These are phyloP conservation scores for Microsporum canis DNA, from an alignment of 2,329 filamentous ascomycete species.

Conservation along the genomic window DNA sequence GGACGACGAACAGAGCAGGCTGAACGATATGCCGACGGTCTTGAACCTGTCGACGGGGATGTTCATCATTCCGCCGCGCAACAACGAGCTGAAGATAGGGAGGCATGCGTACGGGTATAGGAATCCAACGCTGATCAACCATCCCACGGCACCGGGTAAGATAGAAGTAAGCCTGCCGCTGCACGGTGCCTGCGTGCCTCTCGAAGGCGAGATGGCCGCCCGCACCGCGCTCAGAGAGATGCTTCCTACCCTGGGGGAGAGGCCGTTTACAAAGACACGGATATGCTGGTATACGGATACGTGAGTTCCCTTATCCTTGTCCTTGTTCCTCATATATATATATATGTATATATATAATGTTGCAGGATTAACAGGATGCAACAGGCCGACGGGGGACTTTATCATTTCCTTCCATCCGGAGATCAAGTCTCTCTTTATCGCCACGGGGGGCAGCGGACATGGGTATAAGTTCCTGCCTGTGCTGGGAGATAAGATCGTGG, in stretches of 20 bases:
- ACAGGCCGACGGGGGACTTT: slow-evolving; percentile 53
- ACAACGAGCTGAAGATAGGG: slow-evolving; percentile 54
- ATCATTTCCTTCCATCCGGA: slow-evolving; percentile 58
- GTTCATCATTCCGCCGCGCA: slow-evolving; percentile 45
- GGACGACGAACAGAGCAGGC: slow-evolving; percentile 53
- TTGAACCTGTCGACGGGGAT: slow-evolving; percentile 40
- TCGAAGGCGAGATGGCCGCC: slow-evolving; percentile 51
- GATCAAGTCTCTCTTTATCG: slow-evolving; percentile 40
- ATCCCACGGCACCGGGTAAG: slow-evolving; percentile 10
- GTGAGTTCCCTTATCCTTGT: slow-evolving; percentile 18
- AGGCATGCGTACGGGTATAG: slow-evolving; percentile 58
- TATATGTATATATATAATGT: background rate
- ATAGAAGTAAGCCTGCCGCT: slow-evolving; percentile 31
- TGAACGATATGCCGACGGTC: slow-evolving; percentile 56
- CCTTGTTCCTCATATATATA: too few relatives aligned
- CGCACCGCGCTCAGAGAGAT: slow-evolving; percentile 50
- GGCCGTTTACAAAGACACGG: slow-evolving; percentile 51
- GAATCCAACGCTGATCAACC: slow-evolving; percentile 29
- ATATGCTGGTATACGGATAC: slow-evolving; percentile 72
- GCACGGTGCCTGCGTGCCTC: slow-evolving; percentile 28
- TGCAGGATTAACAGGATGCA: too few relatives aligned
- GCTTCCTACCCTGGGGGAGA: slow-evolving; percentile 48
- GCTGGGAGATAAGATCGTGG: slow-evolving; percentile 42
- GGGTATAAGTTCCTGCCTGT: slow-evolving; percentile 45
- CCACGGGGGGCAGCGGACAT: slow-evolving; percentile 44